Base-by-base conservation (phyloP, 495 filamentous ascomycete species). In the Pseudotulostoma volvatum region DNA sequence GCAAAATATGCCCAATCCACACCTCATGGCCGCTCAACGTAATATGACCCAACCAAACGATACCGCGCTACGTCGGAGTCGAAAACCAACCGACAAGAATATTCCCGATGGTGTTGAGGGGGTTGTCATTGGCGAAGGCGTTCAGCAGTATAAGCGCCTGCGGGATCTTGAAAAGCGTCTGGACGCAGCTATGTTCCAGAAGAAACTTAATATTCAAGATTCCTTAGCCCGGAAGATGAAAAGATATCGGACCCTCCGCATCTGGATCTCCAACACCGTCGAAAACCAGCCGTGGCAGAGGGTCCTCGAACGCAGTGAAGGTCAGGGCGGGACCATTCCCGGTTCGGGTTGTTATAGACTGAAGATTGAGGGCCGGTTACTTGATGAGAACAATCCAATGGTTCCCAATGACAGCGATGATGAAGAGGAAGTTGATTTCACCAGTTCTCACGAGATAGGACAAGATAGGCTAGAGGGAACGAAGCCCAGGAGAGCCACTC, bases 191-290 rank as follows among this genome's bases (percentile, higher is more conserved):
- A 90, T 95, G 67, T 82, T 90, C 55, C 73, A 87, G 47, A 99
- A 96, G 65, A 69, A 85, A 43, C 59, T 96, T 43, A 90, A 99
- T 55, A 79, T 93, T 37, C 72, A 82, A 38, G 88, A 94, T 49
- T 77, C 79, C 11, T 72, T 88, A 25, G 82, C 74, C 55, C 74
- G 81, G 38, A 79, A 79, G 38, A 64, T 77, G 35, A 87, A 90
- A 72, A 75, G 82, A 36, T 77, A 79, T 56, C 79, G 79, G 51
- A 93, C 81, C 15, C 61, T 99, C 55, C 79, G 85, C 44, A 76
- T 99, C 40, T 96, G 86, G 84, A 79, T 99, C 44, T 84, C 80
- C 51, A 99, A 99, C 54, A 94, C 87, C 1, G 82, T 79, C 16
- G 87, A 96, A 57, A 81, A 82, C 48, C 92, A 96, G 57, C 79